Evolutionary conservation across 2,329 filamentous ascomycete genomes (phyloP).

Genomic region (Aspergillus sojae): DNA sequence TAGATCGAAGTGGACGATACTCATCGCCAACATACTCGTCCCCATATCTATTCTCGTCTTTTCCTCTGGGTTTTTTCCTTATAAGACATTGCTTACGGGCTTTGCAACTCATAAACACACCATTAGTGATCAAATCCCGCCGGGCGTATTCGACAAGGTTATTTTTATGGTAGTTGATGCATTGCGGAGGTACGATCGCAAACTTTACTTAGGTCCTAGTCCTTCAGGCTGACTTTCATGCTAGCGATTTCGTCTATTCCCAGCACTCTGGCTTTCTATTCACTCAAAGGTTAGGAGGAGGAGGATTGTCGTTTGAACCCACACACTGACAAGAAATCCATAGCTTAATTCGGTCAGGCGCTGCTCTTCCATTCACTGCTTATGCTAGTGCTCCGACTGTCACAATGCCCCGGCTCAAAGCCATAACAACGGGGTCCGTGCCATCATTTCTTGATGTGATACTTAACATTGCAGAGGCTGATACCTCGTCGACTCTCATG

Average conservation of each 20-base stretch:
- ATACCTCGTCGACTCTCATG: constrained; percentile 84
- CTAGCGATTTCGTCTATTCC: constrained; percentile 89
- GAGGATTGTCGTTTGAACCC: neutral
- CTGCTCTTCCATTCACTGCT: constrained; percentile 89
- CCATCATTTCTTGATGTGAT: constrained; percentile 97
- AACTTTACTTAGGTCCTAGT: neutral
- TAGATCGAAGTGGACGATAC: constrained; percentile 46
- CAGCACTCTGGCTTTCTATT: constrained; percentile 79
- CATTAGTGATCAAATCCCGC: constrained; percentile 56
- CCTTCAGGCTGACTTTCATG: constrained; percentile 23
- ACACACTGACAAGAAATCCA: constrained; percentile 11
- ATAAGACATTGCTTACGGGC: constrained; percentile 90
- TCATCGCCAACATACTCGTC: constrained; percentile 74
- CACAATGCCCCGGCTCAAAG: constrained; percentile 97
- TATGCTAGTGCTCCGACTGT: constrained; percentile 96
- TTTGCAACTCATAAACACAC: constrained; percentile 67
- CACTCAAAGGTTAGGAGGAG: constrained; percentile 71
- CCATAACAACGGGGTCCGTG: constrained; percentile 96
- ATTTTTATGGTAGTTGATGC: constrained; percentile 99
- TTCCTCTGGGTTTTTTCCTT: constrained; percentile 92
- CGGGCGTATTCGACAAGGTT: constrained; percentile 80
- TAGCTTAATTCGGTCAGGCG: constrained; percentile 80
- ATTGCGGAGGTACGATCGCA: constrained; percentile 69
- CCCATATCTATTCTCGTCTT: constrained; percentile 76
- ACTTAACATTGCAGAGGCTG: constrained; percentile 91